Percentiles rank a stretch among this genome's conserved stretches.
These are phyloP conservation scores for Phytophthora tentaculata DNA, from an alignment of 352 stramenopile species.

Conservation along the genomic window DNA sequence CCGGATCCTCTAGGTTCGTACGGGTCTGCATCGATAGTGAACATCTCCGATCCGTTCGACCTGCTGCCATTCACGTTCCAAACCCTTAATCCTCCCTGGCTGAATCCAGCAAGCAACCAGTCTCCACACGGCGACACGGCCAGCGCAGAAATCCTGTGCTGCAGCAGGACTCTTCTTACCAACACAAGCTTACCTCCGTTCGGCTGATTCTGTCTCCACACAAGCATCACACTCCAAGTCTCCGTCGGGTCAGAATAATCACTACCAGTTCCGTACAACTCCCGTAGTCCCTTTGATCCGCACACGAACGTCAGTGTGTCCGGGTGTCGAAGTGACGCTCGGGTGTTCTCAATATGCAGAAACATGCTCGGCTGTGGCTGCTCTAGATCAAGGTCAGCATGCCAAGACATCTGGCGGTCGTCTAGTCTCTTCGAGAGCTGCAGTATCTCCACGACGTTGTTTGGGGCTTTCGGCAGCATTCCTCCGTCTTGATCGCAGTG, in stretches of 20 bases:
- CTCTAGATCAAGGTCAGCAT: background rate
- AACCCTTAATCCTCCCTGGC: conserved; percentile 49
- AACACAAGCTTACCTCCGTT: conserved; percentile 24
- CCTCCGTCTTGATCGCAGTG: conserved; percentile 1
- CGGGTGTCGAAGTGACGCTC: conserved; percentile 40
- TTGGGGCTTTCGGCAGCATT: conserved; percentile 29
- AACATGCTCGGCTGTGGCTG: conserved; percentile 28
- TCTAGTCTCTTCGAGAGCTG: conserved; percentile 52
- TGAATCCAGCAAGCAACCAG: conserved; percentile 65
- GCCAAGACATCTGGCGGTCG: conserved; percentile 7
- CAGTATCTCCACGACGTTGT: conserved; percentile 59
- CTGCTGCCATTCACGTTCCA: conserved; percentile 53
- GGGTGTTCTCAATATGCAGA: conserved; percentile 60
- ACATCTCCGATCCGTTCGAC: conserved; percentile 20
- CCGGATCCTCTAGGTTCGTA: conserved; percentile 19
- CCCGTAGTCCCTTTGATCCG: conserved; percentile 26
- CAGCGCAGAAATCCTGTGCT: conserved; percentile 44
- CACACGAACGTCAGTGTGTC: conserved; percentile 48
- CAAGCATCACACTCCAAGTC: conserved; percentile 16
- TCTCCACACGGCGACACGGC: conserved; percentile 40
- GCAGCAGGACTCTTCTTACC: conserved; percentile 37
- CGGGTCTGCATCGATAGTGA: conserved; percentile 28
- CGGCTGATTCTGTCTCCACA: conserved; percentile 29
- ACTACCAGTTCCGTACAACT: conserved; percentile 47
- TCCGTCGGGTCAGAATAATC: conserved; percentile 1